Evolutionary conservation across 129 eudicot genomes (phyloP).

Genomic region (Centella asiatica): DNA sequence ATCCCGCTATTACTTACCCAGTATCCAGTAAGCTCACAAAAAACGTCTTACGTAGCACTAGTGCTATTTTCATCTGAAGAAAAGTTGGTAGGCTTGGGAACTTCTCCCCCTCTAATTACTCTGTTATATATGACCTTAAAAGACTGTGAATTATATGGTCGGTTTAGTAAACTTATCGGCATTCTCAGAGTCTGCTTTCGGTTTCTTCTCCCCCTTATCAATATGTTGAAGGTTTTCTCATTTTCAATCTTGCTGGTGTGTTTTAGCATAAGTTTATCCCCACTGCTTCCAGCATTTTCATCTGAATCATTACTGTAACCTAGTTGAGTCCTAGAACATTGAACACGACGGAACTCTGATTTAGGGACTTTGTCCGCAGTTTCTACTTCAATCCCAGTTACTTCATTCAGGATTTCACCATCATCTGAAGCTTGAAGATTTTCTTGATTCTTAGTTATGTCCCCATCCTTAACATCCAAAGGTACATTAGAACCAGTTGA

Average conservation of each 20-base stretch:
- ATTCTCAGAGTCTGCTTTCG: conserved; percentile 86
- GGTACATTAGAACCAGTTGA: conserved; percentile 26
- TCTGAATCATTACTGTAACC: conserved; percentile 18
- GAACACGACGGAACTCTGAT: conserved; percentile 13
- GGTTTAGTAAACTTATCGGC: conserved; percentile 83
- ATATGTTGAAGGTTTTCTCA: conserved; percentile 74
- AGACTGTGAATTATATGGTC: conserved; percentile 79
- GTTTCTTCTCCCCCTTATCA: conserved; percentile 89
- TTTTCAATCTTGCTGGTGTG: conserved; percentile 36
- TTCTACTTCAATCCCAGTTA: conserved; percentile 36
- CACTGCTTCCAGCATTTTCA: conserved; percentile 28
- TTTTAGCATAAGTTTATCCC: conserved; percentile 26
- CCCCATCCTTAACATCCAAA: conserved; percentile 31
- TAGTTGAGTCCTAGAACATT: conserved; percentile 7
- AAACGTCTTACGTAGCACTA: conserved; percentile 27
- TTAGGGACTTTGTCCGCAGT: conserved; percentile 19
- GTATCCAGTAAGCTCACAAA: conserved; percentile 3
- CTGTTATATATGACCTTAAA: conserved; percentile 80
- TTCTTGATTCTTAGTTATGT: conserved; percentile 42
- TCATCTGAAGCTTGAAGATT: conserved; percentile 39
- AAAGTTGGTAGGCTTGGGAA: conserved; percentile 40
- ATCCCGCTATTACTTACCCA: conserved; percentile 1
- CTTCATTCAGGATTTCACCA: conserved; percentile 21
- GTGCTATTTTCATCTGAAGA: conserved; percentile 43
- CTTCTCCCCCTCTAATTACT: conserved; percentile 75